Base-by-base conservation (phyloP, 2,329 filamentous ascomycete species). In the Phoma sp. region DNA sequence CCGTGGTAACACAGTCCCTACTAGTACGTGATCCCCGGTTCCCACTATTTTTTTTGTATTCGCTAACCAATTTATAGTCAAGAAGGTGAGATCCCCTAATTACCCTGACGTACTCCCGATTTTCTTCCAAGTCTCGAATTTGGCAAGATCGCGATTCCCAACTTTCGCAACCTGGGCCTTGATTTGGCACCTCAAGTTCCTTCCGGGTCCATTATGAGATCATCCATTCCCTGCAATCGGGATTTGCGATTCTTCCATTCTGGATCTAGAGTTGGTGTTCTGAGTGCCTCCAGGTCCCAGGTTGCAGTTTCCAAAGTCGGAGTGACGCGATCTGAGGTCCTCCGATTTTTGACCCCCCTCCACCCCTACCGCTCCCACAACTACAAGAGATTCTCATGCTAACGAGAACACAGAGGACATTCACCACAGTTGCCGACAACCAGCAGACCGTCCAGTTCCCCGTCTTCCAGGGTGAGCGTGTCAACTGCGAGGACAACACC, bases 401-500 rank as follows among this genome's bases (percentile, higher is more conserved):
- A 22, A 43, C 41, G 31, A 47, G 47, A 22, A 31, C 21, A 31
- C n/a, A 29, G 17, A 52, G 74, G 43, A 94, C 92, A 17, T 96
- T 97, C 81, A 96, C 93, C 66, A 97, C 93, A 13, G 89, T 93
- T 61, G 85, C 85, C 17, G 81, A 84, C 69, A 51, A 29, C 25
- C 54, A 65, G 78, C 86, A 88, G 71, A 92, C 89, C 33, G 90
- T 95, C 13, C 89, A 93, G 76, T 97, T 97, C 86, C 92, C 92
- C 49, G 90, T 96, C 12, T 97, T 80, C 86, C 93, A 97, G 84
- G 94, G 95, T 80, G 95, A 98, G 83, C 89, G 95, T 82, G 91
- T 94, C 67, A 96, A 97, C 85, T 98, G 95, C 78, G 91, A 96
- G 77, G 93, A 98, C 80, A 99, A 99, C 86, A 98, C 94, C 64